Evolutionary conservation across 169 alveolate genomes (phyloP).

Genomic region (Cryptosporidium sp.): DNA sequence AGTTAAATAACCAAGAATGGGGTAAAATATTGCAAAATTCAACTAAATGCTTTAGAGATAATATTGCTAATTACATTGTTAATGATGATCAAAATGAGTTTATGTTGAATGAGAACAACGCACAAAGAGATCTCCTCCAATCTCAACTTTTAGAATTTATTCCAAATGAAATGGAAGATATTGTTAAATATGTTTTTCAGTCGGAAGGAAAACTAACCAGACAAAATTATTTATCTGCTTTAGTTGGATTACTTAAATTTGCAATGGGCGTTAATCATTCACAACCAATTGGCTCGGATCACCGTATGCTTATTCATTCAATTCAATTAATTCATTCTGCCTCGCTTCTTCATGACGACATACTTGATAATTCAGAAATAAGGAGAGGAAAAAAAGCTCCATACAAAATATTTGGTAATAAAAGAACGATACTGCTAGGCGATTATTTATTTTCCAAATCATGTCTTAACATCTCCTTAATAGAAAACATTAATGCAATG

Average conservation of each 20-base stretch:
- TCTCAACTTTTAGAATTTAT: neutral
- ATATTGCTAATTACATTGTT: neutral
- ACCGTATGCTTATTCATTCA: conserved; percentile 27
- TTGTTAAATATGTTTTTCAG: conserved; percentile 4
- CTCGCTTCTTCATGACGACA: conserved; percentile 24
- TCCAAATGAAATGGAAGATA: conserved; percentile 1
- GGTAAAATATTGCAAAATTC: conserved; percentile 3
- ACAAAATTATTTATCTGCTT: neutral
- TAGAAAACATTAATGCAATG: conserved; percentile 33
- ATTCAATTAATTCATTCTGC: conserved; percentile 21
- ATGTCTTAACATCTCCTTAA: neutral
- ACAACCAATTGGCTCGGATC: neutral
- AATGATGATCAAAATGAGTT: neutral
- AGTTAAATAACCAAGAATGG: neutral
- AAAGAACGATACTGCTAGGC: neutral
- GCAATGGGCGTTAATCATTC: neutral
- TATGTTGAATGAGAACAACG: neutral
- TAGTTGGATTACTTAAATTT: neutral
- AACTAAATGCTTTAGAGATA: neutral
- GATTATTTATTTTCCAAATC: conserved; percentile 38
- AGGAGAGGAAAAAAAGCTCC: conserved; percentile 28
- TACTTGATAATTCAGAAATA: conserved; percentile 15
- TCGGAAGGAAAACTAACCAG: neutral
- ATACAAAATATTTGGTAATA: conserved; percentile 13
- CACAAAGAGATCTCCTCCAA: conserved; percentile 1